Percentiles rank a stretch among this genome's conserved stretches.
Conservation (phyloP, 139 green algal species). For the Deuterostichococcus epilithicus region DNA sequence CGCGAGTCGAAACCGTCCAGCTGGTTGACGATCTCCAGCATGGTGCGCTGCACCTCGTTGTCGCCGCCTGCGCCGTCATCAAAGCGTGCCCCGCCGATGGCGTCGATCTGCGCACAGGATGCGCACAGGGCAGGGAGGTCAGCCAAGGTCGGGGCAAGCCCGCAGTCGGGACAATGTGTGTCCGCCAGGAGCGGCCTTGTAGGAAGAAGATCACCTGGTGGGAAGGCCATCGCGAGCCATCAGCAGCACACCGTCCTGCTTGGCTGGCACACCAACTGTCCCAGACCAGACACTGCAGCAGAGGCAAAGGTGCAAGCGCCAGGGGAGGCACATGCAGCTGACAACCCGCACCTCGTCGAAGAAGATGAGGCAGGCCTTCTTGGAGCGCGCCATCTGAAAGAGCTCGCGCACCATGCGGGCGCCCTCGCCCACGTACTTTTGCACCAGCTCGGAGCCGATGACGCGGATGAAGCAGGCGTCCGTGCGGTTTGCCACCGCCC, state of each 20-base stretch:
- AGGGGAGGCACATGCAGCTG: too few relatives aligned
- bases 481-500: constrained; percentile 96
- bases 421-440: constrained; percentile 99
- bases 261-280: too few relatives aligned
- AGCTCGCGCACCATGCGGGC: constrained; percentile 96
- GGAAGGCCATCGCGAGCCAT: too few relatives aligned
- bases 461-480: constrained; percentile 99
- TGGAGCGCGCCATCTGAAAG: constrained; percentile 95
- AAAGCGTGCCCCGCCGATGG: constrained; percentile 94
- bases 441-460: constrained; percentile 97
- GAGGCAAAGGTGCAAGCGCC: too few relatives aligned
- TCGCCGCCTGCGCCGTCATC: constrained; percentile 94
- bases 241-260: too few relatives aligned
- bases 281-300: too few relatives aligned
- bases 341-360: constrained; percentile 94
- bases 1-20: constrained; percentile 97
- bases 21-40: constrained; percentile 99
- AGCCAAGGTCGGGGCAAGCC: neutral
- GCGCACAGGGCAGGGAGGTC: too few relatives aligned
- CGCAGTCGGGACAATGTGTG: too few relatives aligned
- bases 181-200: too few relatives aligned
- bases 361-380: constrained; percentile 99
- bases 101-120: constrained; percentile 51
- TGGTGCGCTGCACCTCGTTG: constrained; percentile 99
- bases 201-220: too few relatives aligned